phyloP scores from a whole-genome alignment of 2,329 filamentous ascomycete species.

The Ustilaginoidea virens region DNA sequence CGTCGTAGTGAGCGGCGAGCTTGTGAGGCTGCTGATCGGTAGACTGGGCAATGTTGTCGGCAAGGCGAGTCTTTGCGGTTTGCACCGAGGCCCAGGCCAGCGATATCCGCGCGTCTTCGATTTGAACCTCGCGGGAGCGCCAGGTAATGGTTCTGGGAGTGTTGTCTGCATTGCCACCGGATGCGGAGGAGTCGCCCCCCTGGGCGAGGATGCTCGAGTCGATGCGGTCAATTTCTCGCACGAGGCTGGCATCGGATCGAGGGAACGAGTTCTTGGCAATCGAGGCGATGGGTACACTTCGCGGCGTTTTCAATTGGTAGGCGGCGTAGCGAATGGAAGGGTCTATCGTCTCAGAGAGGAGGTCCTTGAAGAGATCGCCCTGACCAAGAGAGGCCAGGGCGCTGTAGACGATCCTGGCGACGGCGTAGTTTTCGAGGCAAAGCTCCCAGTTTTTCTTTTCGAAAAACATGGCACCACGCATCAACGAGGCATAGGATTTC shows the following conservation, averaged over 20 bases:
- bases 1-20: constrained; percentile 77
- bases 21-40: constrained; percentile 39
- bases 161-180: constrained; percentile 33
- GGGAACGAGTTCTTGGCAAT: constrained; percentile 73
- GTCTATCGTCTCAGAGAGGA: constrained; percentile 74
- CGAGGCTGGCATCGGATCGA: constrained; percentile 42
- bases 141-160: constrained; percentile 66
- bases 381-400: constrained; percentile 45
- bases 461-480: constrained; percentile 65
- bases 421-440: constrained; percentile 61
- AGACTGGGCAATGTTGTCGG: constrained; percentile 29
- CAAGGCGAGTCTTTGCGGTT: constrained; percentile 32
- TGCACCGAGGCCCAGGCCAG: constrained; percentile 61
- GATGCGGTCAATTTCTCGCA: constrained; percentile 52
- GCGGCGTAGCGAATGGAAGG: constrained; percentile 89
- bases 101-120: constrained; percentile 87
- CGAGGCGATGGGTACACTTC: constrained; percentile 65
- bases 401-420: constrained; percentile 69
- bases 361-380: constrained; percentile 70
- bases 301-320: constrained; percentile 77
- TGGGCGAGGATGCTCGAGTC: constrained; percentile 54
- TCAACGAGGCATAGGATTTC: constrained; percentile 62
- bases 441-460: constrained; percentile 78
- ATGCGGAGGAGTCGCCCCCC: constrained; percentile 27
- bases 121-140: constrained; percentile 70